These are phyloP conservation scores for Chaetoscypha palmicola DNA, from an alignment of 2,329 filamentous ascomycete genomes.

Conservation along the genomic window DNA sequence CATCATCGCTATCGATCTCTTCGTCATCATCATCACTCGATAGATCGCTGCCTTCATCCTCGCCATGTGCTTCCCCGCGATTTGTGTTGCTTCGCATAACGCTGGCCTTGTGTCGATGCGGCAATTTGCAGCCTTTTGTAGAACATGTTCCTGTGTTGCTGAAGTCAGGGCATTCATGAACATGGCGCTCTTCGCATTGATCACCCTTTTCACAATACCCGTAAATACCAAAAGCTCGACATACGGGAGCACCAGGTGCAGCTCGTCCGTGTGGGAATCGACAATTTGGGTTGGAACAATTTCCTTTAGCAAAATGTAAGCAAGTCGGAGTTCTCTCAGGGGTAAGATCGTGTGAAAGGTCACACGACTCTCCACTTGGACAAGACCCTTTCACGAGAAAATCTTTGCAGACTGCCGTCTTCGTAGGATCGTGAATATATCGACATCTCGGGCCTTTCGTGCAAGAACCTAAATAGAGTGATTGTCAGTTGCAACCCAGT, in stretches of 20 bases:
- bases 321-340: constrained; percentile 82
- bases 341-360: constrained; percentile 80
- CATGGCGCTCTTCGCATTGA: constrained; percentile 73
- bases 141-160: constrained; percentile 83
- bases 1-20: constrained; percentile 64
- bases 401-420: constrained; percentile 85
- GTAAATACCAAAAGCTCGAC: constrained; percentile 73
- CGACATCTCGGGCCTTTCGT: constrained; percentile 72
- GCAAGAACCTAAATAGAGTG: constrained; percentile 63
- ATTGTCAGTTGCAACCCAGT: constrained; percentile 29
- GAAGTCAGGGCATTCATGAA: constrained; percentile 91
- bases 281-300: constrained; percentile 81
- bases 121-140: constrained; percentile 73
- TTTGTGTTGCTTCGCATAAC: constrained; percentile 59
- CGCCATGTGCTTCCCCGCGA: constrained; percentile 34
- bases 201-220: constrained; percentile 85
- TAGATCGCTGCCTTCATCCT: constrained; percentile 57
- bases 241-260: constrained; percentile 70
- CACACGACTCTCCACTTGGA: constrained; percentile 69
- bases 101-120: constrained; percentile 82
- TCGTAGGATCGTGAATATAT: constrained; percentile 76
- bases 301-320: constrained; percentile 81
- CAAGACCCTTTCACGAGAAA: constrained; percentile 77
- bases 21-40: constrained; percentile 72
- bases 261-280: constrained; percentile 80